Conservation (phyloP, 495 filamentous ascomycete genomes). For the Penicillium paradoxum region DNA sequence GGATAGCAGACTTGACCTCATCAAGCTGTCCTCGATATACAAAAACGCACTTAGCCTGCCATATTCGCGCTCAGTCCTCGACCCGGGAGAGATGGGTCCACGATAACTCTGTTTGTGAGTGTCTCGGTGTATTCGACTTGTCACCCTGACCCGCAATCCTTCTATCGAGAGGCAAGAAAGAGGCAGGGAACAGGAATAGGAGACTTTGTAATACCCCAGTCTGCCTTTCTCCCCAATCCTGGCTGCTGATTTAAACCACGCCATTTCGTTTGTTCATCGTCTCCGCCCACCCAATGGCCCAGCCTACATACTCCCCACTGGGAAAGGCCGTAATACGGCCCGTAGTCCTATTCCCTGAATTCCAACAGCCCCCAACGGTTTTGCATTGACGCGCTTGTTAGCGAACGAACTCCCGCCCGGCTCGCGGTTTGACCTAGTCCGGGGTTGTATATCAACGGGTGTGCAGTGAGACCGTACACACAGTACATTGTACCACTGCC, state of each 20-base stretch:
- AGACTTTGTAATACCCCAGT: background rate
- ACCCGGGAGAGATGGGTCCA: background rate
- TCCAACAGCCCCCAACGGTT: background rate
- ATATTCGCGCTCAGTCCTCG: slow-evolving; percentile 15
- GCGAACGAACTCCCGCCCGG: background rate
- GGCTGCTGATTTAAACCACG: background rate
- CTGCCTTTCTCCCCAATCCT: background rate
- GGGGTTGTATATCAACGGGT: slow-evolving; percentile 19
- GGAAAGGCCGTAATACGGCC: background rate
- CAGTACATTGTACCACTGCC: slow-evolving; percentile 18
- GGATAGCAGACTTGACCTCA: slow-evolving; percentile 22
- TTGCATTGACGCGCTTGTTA: background rate
- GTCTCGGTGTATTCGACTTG: slow-evolving; percentile 5
- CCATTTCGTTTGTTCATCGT: background rate
- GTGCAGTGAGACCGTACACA: slow-evolving; percentile 10
- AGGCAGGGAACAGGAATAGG: background rate
- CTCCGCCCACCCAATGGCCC: background rate
- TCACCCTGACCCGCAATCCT: background rate
- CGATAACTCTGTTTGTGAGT: slow-evolving; percentile 5
- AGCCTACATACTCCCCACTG: background rate
- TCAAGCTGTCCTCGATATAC: slow-evolving; percentile 10
- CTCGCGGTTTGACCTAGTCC: slow-evolving; percentile 10
- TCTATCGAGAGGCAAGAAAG: background rate
- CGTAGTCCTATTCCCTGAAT: background rate
- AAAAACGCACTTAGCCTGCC: background rate